Evolutionary conservation across 176 grass and related monocot genomes (phyloP).

Genomic region (Eleusine indica): DNA sequence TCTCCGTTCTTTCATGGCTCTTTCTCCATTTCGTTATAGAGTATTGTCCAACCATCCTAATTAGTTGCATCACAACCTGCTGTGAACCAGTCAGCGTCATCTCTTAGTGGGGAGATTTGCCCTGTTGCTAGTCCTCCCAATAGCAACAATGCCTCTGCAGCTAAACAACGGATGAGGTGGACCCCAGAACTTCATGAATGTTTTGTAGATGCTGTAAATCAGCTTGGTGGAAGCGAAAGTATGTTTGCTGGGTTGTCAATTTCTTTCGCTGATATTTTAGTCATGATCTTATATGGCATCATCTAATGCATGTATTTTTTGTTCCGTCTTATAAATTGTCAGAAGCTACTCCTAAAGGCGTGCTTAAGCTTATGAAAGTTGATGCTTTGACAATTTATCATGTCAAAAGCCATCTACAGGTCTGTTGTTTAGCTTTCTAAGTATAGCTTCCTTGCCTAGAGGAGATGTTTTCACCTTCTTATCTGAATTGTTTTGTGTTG

Average conservation of each 20-base stretch:
- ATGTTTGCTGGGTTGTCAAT: constrained; percentile 42
- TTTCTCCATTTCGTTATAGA: constrained; percentile 41
- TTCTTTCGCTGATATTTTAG: constrained; percentile 26
- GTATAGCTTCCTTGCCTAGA: constrained; percentile 21
- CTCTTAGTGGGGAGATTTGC: constrained; percentile 59
- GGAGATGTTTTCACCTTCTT: constrained; percentile 25
- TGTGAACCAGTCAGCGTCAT: constrained; percentile 56
- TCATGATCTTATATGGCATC: constrained; percentile 20
- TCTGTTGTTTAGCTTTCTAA: constrained; percentile 41
- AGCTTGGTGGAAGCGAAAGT: constrained; percentile 95
- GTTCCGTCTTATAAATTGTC: constrained; percentile 21
- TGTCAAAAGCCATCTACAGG: constrained; percentile 98
- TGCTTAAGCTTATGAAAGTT: constrained; percentile 93
- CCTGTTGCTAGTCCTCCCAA: constrained; percentile 66
- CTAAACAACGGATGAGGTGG: constrained; percentile 86
- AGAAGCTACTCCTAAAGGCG: constrained; percentile 96
- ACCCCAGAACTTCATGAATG: constrained; percentile 92
- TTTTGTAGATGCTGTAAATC: constrained; percentile 88
- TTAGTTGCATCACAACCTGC: constrained; percentile 41
- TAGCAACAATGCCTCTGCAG: constrained; percentile 46
- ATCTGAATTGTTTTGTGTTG: constrained; percentile 38
- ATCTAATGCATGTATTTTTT: constrained; percentile 31
- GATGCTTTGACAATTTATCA: constrained; percentile 95
- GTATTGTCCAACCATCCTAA: constrained; percentile 40
- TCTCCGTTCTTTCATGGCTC: constrained; percentile 19